Percentiles rank a stretch among this genome's conserved stretches.
These are phyloP conservation scores for Opeltia flavorubescens DNA, from an alignment of 495 filamentous ascomycete genomes.

Conservation along the genomic window DNA sequence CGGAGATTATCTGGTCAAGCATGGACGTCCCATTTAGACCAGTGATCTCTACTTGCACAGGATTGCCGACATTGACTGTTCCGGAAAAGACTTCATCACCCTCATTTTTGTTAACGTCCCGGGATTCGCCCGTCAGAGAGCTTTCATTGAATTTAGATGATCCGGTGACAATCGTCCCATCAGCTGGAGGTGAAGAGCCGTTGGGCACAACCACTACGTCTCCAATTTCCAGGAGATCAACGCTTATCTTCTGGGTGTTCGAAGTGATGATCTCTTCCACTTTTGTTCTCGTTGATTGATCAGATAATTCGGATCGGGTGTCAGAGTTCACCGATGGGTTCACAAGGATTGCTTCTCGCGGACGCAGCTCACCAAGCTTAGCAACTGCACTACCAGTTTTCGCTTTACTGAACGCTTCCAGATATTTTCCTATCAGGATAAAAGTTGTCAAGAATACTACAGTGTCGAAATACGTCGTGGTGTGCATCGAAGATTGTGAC, in stretches of 20 bases:
- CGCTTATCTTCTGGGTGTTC: conserved; percentile 32
- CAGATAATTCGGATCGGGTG: neutral
- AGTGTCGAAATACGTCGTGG: conserved; percentile 78
- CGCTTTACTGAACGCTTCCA: conserved; percentile 89
- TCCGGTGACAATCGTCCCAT: conserved; percentile 55
- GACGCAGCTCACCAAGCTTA: conserved; percentile 62
- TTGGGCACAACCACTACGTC: conserved; percentile 65
- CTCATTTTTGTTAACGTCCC: conserved; percentile 50
- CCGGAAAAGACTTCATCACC: conserved; percentile 73
- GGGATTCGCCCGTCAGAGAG: conserved; percentile 80
- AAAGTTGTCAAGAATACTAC: conserved; percentile 92
- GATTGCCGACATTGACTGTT: conserved; percentile 66
- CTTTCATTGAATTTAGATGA: conserved; percentile 73
- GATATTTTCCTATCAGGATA: conserved; percentile 61
- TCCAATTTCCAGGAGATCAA: conserved; percentile 72
- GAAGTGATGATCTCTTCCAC: neutral
- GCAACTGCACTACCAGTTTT: conserved; percentile 82
- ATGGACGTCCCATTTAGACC: conserved; percentile 65
- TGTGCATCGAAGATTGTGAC: conserved; percentile 25
- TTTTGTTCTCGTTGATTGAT: neutral
- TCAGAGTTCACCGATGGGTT: conserved; percentile 10
- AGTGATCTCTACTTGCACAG: conserved; percentile 56
- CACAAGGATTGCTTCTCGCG: conserved; percentile 63
- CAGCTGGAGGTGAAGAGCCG: conserved; percentile 73
- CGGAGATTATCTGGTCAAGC: conserved; percentile 81